Base-by-base conservation (phyloP, 176 grass and related monocot genomes). In the Canna indica region DNA sequence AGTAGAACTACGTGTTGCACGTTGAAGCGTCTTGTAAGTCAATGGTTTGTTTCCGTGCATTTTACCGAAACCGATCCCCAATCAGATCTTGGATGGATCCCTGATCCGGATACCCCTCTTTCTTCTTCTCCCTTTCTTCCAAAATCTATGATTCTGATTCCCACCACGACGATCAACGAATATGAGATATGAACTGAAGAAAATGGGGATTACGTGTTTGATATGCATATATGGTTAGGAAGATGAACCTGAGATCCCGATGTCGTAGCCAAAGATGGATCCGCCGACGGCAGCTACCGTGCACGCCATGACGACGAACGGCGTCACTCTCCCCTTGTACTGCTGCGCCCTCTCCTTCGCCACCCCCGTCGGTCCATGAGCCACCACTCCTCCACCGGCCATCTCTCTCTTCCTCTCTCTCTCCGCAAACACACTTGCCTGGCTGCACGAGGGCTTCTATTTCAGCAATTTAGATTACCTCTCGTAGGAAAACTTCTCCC, bases 201-300 rank as follows among this genome's bases (percentile, higher is more conserved):
- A n/a, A n/a, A n/a, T n/a, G n/a, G n/a, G n/a, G n/a, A n/a, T n/a
- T n/a, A n/a, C n/a, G n/a, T n/a, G n/a, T n/a, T n/a, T n/a, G n/a
- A n/a, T n/a, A n/a, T n/a, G n/a, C n/a, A n/a, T n/a, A n/a, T n/a
- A n/a, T n/a, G n/a, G 13, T 24, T 9, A 1, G 18, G 15, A 44
- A 47, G 36, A 38, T 38, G 41, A 80, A 95, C 91, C 91, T 15
- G 91, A 95, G 83, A 95, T 95, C 32, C 85, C 91, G 73, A 88
- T 88, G 72, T 96, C 88, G 62, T 91, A 91, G 75, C 91, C 91
- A 77, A 95, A 96, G 83, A 91, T 88, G 76, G 92, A 79, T 30
- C 92, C 92, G 0, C 92, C 92, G 75, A 91, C 70, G 78, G 85
- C 85, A n/a, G 92, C 92, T 60, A 96, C 72, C 69, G 91, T 38